Evolutionary conservation across 2,329 filamentous ascomycete species (phyloP), one percentile per base, ranked within the genome.

Genomic region (Drechmeria coniospora): DNA sequence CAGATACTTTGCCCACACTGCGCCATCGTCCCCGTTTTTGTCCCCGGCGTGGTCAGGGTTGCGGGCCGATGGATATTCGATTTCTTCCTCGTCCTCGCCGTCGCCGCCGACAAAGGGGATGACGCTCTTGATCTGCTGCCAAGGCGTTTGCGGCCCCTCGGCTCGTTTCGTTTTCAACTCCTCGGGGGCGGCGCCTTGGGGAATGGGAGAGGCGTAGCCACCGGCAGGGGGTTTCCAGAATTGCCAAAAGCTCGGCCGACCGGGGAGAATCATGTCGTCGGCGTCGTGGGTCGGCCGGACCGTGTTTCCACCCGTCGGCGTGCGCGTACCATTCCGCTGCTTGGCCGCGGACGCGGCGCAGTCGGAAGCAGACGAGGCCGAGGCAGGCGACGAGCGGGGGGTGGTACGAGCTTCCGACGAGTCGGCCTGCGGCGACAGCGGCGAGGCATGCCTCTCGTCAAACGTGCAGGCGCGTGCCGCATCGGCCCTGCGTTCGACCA

Each of bases 1-100:
- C 27, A 95, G 59, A 54, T 86, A 94, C 34, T 75, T 78, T 42
- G 75, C 73, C 90, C 90, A 98, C 24, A 80, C 74, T 26, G 72
- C 65, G 7, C 65, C 66, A 23, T 75, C 68, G 8, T 75, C 62
- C 16, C 76, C 67, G 12, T 55, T 48, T 9, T 55, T 42, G 30
- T 67, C 70, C 2, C n/a, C n/a, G n/a, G n/a, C n/a, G n/a, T n/a
- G n/a, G n/a, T 77, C 65, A 19, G 68, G 50, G 35, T 79, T 70
- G 43, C 68, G 73, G 0, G 78, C 71, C 3, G 58, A 33, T 0
- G 71, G 67, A 41, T 92, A 92, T 6, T 68, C 57, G 5, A 58
- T 18, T 0, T 50, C 41, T 8, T 48, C 46, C 40, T 66, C 45
- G 42, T 59, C 49, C 21, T 56, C 35, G 29, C 51, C 12, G 9